Base-by-base conservation (phyloP, 2,329 filamentous ascomycete genomes). In the Fusarium secorum region DNA sequence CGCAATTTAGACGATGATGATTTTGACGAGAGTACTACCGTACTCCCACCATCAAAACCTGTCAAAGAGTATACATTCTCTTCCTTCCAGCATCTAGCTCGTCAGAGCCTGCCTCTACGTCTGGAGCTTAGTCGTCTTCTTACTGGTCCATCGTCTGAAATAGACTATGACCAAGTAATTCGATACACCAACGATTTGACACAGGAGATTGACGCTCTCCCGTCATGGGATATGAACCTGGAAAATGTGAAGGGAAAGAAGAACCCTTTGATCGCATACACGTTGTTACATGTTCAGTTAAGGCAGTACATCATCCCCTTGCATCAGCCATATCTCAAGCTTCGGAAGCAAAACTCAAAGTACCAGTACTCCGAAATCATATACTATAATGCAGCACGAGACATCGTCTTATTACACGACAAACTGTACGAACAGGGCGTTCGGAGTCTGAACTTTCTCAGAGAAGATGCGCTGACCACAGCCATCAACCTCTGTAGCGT, bases 301-400 rank as follows among this genome's bases (percentile, higher is more conserved):
- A 81, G 86, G 33, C 87, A 89, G 74, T 90, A 89, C 78, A 88
- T 90, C 63, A 87, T 90, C 66, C 87, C 87, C 3, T 81, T 90
- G 11, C 87, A 89, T 73, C 87, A 89, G 67, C 87, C 87, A 2
- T 90, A 87, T 75, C 81, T 90, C 33, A 88, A 88, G 74, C 83
- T 89, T 56, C 85, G 87, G 71, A 87, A 87, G 78, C 82, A 84
- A 66, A 88, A 89, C 77, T 87, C 87, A 60, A 88, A 88, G 71
- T 89, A 89, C 74, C 88, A 89, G 72, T 87, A 88, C 74, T 89
- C 88, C 3, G 88, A 90, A 71, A 87, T 89, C 63, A 85, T 89
- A 51, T 90, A 89, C 81, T 89, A 89, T 78, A 89, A 88, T 60
- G 87, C 87, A 1, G 87, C 88, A 2, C 83, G 88, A 36, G 88